Percentiles rank a stretch among this genome's conserved stretches.
These are phyloP conservation scores for Scheffersomyces ergatensis DNA, from an alignment of 805 yeast species.

Conservation along the genomic window DNA sequence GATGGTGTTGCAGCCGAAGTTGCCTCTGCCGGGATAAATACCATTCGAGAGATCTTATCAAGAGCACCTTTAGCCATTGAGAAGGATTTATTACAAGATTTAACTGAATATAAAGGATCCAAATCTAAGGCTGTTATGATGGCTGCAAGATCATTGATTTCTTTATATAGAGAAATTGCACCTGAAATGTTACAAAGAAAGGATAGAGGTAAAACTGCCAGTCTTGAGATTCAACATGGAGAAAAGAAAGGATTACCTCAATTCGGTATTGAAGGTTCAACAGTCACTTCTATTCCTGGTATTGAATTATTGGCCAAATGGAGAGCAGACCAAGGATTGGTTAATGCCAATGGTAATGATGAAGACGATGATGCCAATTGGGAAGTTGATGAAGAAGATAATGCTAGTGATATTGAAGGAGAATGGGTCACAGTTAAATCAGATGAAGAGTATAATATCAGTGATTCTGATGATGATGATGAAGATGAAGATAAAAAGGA, in stretches of 20 bases:
- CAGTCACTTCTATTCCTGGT: slow-evolving; percentile 80
- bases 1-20: slow-evolving; percentile 99
- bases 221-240: slow-evolving; percentile 72
- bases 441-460: slow-evolving; percentile 68
- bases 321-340: slow-evolving; percentile 63
- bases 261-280: slow-evolving; percentile 68
- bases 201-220: slow-evolving; percentile 91
- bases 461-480: slow-evolving; percentile 49
- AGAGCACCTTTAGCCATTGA: slow-evolving; percentile 96
- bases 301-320: slow-evolving; percentile 86
- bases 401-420: slow-evolving; percentile 65
- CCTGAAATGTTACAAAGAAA: slow-evolving; percentile 91
- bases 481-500: slow-evolving; percentile 31
- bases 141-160: slow-evolving; percentile 87
- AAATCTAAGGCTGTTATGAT: slow-evolving; percentile 90
- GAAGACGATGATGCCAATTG: slow-evolving; percentile 44
- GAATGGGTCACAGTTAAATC: slow-evolving; percentile 91
- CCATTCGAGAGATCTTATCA: slow-evolving; percentile 87
- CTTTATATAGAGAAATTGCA: slow-evolving; percentile 89
- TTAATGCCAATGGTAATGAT: slow-evolving; percentile 40
- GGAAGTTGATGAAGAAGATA: slow-evolving; percentile 57
- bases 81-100: slow-evolving; percentile 80
- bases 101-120: slow-evolving; percentile 86
- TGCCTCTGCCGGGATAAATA: slow-evolving; percentile 96
- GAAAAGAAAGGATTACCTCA: slow-evolving; percentile 51